Conservation (phyloP, 2,329 filamentous ascomycete species). For the Xylaria sp. region DNA sequence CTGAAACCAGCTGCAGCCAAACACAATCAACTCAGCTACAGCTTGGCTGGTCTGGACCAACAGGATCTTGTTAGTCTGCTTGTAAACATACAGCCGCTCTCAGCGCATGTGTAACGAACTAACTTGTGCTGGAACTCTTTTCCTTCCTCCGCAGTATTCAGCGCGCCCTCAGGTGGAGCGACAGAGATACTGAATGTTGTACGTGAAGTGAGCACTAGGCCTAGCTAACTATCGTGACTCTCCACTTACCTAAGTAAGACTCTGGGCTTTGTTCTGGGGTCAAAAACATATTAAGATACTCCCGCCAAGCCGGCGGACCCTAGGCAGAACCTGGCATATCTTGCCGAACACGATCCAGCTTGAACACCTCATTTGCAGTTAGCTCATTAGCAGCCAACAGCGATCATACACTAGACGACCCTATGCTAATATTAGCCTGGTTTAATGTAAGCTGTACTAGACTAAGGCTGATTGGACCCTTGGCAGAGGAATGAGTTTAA, state of each 20-base stretch:
- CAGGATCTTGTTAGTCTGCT: background rate
- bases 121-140: background rate
- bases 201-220: background rate
- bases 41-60: background rate
- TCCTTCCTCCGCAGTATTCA: background rate
- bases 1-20: background rate
- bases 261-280: conserved; percentile 1
- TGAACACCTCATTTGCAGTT: conserved; percentile 4
- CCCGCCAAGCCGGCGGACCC: conserved; percentile 18
- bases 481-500: conserved; percentile 5
- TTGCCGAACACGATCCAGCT: conserved; percentile 5
- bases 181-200: background rate
- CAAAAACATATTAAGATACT: background rate
- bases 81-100: background rate
- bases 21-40: background rate
- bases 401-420: background rate
- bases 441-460: background rate
- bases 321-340: background rate
- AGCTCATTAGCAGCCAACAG: background rate
- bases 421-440: conserved; percentile 22
- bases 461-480: conserved; percentile 10
- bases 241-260: background rate
- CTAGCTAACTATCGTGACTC: background rate
- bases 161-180: too few species aligned
- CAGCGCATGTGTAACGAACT: background rate